Evolutionary conservation across 2,329 filamentous ascomycete genomes (phyloP).

Genomic region (Corniculantispora saksenae): DNA sequence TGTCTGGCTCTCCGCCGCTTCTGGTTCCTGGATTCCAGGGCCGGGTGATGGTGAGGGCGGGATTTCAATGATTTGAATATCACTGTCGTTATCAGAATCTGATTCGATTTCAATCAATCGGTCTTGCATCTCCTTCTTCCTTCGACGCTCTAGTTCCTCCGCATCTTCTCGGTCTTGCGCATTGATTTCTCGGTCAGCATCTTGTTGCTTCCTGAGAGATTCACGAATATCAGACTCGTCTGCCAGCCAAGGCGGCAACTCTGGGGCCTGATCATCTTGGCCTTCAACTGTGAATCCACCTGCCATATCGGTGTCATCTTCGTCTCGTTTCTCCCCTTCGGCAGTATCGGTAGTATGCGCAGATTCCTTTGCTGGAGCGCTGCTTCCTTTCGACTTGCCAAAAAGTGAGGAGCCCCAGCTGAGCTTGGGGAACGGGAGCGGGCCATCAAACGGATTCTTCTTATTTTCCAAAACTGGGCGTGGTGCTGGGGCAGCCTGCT

Average conservation of each 20-base stretch:
- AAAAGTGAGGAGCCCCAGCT: constrained; percentile 66
- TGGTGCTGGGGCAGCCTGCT: constrained; percentile 44
- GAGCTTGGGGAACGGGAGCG: constrained; percentile 87
- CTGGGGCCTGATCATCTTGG: constrained; percentile 35
- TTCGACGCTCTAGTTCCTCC: constrained; percentile 54
- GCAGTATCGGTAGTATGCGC: background rate
- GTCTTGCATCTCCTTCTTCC: constrained; percentile 44
- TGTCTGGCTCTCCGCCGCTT: background rate
- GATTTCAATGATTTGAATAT: constrained; percentile 58
- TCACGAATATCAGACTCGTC: constrained; percentile 67
- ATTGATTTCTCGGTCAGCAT: constrained; percentile 59
- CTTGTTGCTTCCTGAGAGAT: constrained; percentile 59
- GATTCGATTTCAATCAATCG: constrained; percentile 64
- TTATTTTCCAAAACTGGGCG: constrained; percentile 50
- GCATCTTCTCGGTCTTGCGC: constrained; percentile 62
- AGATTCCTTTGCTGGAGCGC: constrained; percentile 2
- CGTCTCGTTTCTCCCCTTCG: constrained; percentile 23
- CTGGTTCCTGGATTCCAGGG: background rate
- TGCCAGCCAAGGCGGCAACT: constrained; percentile 77
- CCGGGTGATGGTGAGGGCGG: constrained; percentile 35
- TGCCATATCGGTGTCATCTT: constrained; percentile 28
- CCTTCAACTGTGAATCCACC: constrained; percentile 38
- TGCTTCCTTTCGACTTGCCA: constrained; percentile 39
- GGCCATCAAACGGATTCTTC: constrained; percentile 70
- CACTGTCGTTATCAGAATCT: constrained; percentile 58